phyloP scores from a whole-genome alignment of 2,329 filamentous ascomycete species.

The Zymoseptoria passerinii region DNA sequence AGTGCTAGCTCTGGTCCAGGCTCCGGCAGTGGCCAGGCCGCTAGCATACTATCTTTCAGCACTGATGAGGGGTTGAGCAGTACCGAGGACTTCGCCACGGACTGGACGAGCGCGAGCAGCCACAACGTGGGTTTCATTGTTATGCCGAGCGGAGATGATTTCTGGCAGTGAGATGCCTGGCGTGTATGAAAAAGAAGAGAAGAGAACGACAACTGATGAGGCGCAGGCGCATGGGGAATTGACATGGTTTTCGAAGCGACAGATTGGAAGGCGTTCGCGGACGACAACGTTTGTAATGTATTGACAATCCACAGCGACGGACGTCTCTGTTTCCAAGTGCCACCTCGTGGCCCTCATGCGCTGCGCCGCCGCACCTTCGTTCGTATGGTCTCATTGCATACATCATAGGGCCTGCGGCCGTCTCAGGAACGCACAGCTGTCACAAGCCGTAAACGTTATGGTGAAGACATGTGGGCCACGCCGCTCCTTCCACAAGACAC shows the following conservation, averaged over 20 bases:
- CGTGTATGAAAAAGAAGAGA: neutral
- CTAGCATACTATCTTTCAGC: slow-evolving; percentile 23
- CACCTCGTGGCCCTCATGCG: neutral
- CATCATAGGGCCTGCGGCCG: neutral
- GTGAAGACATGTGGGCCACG: neutral
- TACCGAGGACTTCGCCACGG: slow-evolving; percentile 17
- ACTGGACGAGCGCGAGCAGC: slow-evolving; percentile 12
- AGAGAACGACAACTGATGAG: neutral
- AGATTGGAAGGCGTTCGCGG: neutral
- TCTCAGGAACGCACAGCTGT: too few relatives aligned
- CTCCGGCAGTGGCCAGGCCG: slow-evolving; percentile 9
- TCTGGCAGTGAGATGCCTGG: neutral
- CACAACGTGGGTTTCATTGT: slow-evolving; percentile 15
- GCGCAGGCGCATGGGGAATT: too few relatives aligned
- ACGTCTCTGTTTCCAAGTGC: neutral
- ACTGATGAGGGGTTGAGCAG: slow-evolving; percentile 19
- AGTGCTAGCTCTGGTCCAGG: slow-evolving; percentile 11
- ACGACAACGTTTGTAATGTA: neutral
- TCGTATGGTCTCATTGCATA: neutral
- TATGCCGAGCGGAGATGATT: slow-evolving; percentile 28
- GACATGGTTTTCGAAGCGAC: neutral
- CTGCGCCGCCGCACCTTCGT: neutral
- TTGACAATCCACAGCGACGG: neutral
- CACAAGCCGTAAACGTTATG: too few relatives aligned
- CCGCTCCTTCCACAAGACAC: neutral